phyloP scores from a whole-genome alignment of 2,329 filamentous ascomycete genomes.

The Calonectria pseudoreteaudii region DNA sequence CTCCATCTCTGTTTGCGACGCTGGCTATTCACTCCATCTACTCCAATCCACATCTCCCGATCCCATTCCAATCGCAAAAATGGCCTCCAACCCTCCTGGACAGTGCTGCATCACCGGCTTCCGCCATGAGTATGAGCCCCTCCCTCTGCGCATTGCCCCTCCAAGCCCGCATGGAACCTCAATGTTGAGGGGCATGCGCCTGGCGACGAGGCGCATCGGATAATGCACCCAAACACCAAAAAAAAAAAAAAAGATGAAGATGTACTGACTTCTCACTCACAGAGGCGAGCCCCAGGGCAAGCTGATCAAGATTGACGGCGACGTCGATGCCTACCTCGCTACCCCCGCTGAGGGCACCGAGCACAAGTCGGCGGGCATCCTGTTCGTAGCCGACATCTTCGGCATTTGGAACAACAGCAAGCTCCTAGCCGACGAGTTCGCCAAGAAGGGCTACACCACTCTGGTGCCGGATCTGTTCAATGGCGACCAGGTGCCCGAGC shows the following conservation, averaged over 20 bases:
- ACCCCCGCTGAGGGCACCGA: conserved; percentile 50
- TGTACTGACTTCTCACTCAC: not conserved
- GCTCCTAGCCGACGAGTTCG: conserved; percentile 55
- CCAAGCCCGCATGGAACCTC: not conserved
- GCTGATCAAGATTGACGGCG: conserved; percentile 57
- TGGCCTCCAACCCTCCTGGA: conserved; percentile 66
- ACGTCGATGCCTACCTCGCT: conserved; percentile 64
- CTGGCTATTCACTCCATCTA: not conserved
- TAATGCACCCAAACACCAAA: not conserved
- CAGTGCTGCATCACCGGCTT: conserved; percentile 65
- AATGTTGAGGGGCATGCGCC: not conserved
- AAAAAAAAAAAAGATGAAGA: not conserved
- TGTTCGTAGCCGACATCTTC: conserved; percentile 53
- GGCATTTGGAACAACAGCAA: conserved; percentile 55
- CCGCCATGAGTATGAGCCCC: conserved; percentile 62
- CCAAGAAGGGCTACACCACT: conserved; percentile 53
- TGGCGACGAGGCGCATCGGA: not conserved
- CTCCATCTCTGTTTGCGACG: not conserved
- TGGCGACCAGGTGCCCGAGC: conserved; percentile 47
- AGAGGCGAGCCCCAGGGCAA: conserved; percentile 63
- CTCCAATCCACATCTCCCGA: not conserved
- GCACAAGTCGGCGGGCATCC: conserved; percentile 45
- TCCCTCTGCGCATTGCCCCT: not conserved
- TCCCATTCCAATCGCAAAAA: conserved; percentile 39
- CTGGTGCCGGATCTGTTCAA: conserved; percentile 54